A percentile compares a stretch with the other conserved stretches of the same genome.
These are phyloP conservation scores for Physcomitrellopsis africana DNA, from an alignment of 225 moss, liverwort and hornwort species.

Conservation along the genomic window DNA sequence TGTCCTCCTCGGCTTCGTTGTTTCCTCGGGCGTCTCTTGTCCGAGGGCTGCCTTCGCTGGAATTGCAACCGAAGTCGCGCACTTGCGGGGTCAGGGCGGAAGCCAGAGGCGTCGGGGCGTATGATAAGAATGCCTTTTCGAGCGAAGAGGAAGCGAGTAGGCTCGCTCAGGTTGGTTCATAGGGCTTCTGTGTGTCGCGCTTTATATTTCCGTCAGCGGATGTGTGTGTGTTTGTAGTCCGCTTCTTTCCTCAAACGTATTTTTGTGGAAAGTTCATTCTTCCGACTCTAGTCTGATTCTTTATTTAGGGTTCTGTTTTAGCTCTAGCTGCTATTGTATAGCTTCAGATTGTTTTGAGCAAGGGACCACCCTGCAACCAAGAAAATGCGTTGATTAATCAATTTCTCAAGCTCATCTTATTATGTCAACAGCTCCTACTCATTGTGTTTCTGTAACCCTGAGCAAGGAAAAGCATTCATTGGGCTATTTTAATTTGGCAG, in stretches of 20 bases:
- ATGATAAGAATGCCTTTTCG: conserved; percentile 54
- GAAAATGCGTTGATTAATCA: neutral
- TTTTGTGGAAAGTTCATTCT: neutral
- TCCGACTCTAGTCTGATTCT: conserved; percentile 1
- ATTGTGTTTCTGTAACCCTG: neutral
- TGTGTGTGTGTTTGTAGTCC: neutral
- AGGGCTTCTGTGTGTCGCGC: neutral
- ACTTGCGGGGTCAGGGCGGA: conserved; percentile 30
- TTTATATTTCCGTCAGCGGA: neutral
- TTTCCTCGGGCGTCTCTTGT: conserved; percentile 37
- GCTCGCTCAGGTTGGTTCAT: conserved; percentile 53
- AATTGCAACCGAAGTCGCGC: conserved; percentile 11
- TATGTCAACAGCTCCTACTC: neutral
- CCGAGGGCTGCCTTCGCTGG: conserved; percentile 28
- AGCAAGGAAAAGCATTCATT: neutral
- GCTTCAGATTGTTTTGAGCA: too few relatives aligned
- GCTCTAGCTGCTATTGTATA: neutral
- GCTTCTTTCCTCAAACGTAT: too few relatives aligned
- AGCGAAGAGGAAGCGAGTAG: conserved; percentile 48
- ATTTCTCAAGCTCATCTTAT: neutral
- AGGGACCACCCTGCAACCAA: neutral
- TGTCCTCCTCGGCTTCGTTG: conserved; percentile 36
- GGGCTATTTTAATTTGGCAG: neutral
- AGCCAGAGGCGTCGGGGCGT: conserved; percentile 50
- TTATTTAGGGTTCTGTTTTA: conserved; percentile 18